A percentile compares a stretch with the other conserved stretches of the same genome.
Conservation (phyloP, 176 grass and related monocot species). For the Lolium multiflorum region DNA sequence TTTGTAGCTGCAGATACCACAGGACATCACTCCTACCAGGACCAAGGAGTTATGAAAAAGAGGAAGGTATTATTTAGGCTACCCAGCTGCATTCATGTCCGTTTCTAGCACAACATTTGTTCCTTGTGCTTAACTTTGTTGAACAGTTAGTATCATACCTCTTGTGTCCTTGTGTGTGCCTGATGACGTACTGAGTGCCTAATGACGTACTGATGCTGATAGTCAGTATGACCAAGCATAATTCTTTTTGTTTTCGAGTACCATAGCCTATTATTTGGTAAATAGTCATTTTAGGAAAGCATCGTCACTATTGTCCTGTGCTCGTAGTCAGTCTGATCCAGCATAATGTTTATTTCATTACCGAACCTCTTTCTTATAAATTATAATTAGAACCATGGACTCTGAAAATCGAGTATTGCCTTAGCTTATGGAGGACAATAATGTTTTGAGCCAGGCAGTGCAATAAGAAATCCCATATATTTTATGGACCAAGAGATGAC, state of each 20-base stretch:
- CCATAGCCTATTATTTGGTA: not conserved
- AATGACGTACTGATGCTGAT: slow-evolving; percentile 8
- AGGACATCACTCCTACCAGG: slow-evolving; percentile 43
- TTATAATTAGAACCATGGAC: not conserved
- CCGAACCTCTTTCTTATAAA: not conserved
- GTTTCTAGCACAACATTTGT: slow-evolving; percentile 4
- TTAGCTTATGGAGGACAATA: not conserved
- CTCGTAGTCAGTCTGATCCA: slow-evolving; percentile 6
- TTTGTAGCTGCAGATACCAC: slow-evolving; percentile 45
- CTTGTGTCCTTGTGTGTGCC: not conserved
- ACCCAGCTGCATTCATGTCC: not conserved
- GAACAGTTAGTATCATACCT: not conserved
- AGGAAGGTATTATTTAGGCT: slow-evolving; percentile 75
- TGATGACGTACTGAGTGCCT: not conserved
- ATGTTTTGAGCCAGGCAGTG: not conserved
- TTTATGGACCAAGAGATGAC: not conserved
- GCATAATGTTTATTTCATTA: slow-evolving; percentile 27
- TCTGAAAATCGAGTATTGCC: slow-evolving; percentile 10
- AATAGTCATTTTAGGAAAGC: slow-evolving; percentile 4
- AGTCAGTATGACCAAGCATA: not conserved
- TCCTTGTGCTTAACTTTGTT: not conserved
- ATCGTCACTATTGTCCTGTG: not conserved
- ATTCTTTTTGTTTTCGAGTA: slow-evolving; percentile 22
- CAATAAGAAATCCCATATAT: slow-evolving; percentile 18
- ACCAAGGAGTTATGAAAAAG: slow-evolving; percentile 61